A percentile compares a stretch with the other conserved stretches of the same genome.
Conservation (phyloP, 352 stramenopile species). For the Thalassiosira delicatula region DNA sequence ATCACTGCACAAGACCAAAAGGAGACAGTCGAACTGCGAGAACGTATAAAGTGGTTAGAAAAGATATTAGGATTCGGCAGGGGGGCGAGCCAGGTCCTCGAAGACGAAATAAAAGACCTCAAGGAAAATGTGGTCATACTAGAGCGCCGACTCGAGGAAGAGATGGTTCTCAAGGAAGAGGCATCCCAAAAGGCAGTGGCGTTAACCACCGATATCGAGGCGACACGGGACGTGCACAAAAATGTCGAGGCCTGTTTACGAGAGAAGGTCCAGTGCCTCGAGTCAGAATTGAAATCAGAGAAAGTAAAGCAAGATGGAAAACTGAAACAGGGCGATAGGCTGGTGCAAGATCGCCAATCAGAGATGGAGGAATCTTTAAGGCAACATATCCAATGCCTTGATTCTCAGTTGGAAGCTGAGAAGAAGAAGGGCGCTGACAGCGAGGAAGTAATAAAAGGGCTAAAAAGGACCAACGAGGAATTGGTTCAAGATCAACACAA, state of each 20-base stretch:
- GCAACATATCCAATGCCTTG: conserved; percentile 18
- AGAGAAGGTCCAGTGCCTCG: conserved; percentile 14
- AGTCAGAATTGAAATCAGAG: conserved; percentile 15
- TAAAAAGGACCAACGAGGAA: conserved; percentile 16
- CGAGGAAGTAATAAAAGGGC: conserved; percentile 27
- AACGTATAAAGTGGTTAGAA: conserved; percentile 35
- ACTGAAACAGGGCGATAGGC: no score
- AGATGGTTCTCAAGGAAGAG: conserved; percentile 42
- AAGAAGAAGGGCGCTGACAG: conserved; percentile 12
- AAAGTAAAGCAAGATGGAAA: not conserved
- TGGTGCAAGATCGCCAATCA: not conserved
- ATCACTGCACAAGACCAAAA: no score
- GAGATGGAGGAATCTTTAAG: conserved; percentile 11
- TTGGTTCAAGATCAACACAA: conserved; percentile 27
- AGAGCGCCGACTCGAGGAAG: conserved; percentile 26
- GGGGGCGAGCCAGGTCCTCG: not conserved
- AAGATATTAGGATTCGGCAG: conserved; percentile 24
- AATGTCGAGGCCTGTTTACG: conserved; percentile 6
- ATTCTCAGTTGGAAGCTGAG: conserved; percentile 22
- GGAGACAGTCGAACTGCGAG: conserved; percentile 4
- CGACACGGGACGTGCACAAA: conserved; percentile 9
- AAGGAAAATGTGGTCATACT: conserved; percentile 15
- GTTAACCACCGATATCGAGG: conserved; percentile 22
- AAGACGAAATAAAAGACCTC: conserved; percentile 27
- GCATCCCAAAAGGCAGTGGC: conserved; percentile 22